Evolutionary conservation across 2,329 filamentous ascomycete genomes (phyloP).

Genomic region (Sphaerulina vaccinii): DNA sequence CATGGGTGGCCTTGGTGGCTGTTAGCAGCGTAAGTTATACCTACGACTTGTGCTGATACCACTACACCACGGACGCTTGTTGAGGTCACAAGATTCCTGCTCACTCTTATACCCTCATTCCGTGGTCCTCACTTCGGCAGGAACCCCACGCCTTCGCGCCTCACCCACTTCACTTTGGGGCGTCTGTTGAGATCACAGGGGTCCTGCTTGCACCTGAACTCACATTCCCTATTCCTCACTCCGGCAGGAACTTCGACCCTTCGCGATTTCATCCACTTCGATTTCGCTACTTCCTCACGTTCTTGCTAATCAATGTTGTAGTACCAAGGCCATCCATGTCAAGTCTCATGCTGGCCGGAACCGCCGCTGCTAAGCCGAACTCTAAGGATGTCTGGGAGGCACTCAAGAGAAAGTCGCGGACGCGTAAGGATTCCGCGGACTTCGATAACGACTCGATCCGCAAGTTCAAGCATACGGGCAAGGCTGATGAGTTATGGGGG

Average conservation of each 20-base stretch:
- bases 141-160: not conserved
- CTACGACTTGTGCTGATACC: not conserved
- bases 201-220: not conserved
- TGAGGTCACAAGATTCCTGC: not conserved
- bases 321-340: too few relatives aligned
- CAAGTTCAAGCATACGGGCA: slow-evolving; percentile 73
- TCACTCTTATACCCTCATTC: not conserved
- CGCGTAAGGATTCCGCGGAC: slow-evolving; percentile 1
- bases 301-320: too few relatives aligned
- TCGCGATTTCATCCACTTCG: too few relatives aligned
- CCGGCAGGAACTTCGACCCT: too few relatives aligned
- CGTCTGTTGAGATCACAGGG: too few relatives aligned
- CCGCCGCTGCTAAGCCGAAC: slow-evolving; percentile 29
- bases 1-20: not conserved
- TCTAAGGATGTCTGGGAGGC: slow-evolving; percentile 21
- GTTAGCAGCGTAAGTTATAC: not conserved
- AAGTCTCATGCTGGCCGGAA: slow-evolving; percentile 44
- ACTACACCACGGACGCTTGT: not conserved
- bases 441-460: not conserved
- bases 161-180: not conserved
- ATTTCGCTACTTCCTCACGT: too few relatives aligned
- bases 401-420: slow-evolving; percentile 2
- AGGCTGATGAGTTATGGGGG: slow-evolving; percentile 84
- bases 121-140: not conserved
- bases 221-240: too few relatives aligned